Evolutionary conservation across 129 eudicot genomes (phyloP).

Genomic region (Flaveria sonorensis): DNA sequence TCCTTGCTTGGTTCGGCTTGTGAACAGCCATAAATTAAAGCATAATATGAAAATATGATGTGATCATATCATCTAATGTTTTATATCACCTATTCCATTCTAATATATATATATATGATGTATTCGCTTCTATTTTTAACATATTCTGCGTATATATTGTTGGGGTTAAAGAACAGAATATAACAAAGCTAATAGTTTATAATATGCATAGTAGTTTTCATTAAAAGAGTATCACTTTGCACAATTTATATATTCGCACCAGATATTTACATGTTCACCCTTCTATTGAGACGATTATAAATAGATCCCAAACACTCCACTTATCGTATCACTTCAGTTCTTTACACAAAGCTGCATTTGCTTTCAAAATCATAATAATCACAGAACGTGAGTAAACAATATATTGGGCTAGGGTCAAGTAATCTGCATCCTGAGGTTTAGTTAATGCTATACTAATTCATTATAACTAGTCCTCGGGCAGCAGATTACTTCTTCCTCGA

Average conservation of each 20-base stretch:
- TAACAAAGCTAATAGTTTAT: slow-evolving; percentile 17
- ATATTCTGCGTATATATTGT: slow-evolving; percentile 4
- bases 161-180: neutral
- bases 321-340: slow-evolving; percentile 19
- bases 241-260: slow-evolving; percentile 4
- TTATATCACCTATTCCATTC: neutral
- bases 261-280: slow-evolving; percentile 11
- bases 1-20: too few species aligned
- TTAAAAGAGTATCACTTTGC: slow-evolving; percentile 6
- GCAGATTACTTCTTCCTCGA: slow-evolving; percentile 37
- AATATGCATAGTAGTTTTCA: slow-evolving; percentile 1
- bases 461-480: slow-evolving; percentile 26
- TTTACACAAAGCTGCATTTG: slow-evolving; percentile 2
- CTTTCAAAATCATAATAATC: neutral
- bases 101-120: neutral
- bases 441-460: neutral
- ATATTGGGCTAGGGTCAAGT: slow-evolving; percentile 33
- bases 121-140: neutral
- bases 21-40: neutral
- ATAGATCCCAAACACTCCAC: slow-evolving; percentile 21
- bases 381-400: neutral
- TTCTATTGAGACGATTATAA: slow-evolving; percentile 23
- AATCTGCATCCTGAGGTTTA: slow-evolving; percentile 46
- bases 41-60: neutral
- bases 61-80: neutral